phyloP scores from a whole-genome alignment of 1,284 basidiomycete genomes.

The Pulveroboletus sp. region DNA sequence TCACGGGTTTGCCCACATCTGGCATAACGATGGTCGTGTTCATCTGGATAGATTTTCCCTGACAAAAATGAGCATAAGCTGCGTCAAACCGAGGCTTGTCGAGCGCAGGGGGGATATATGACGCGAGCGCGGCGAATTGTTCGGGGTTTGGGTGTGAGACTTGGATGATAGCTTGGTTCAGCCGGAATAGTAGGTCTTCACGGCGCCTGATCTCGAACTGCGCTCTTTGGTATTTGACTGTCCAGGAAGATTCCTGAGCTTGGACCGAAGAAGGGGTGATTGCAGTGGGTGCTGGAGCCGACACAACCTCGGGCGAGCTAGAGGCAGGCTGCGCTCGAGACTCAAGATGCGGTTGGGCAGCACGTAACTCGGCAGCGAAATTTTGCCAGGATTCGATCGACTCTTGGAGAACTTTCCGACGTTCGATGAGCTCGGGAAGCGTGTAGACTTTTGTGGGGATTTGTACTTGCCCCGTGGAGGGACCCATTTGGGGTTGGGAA shows the following conservation, averaged over 20 bases:
- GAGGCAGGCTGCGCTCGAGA: conserved; percentile 1
- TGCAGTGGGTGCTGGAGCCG: neutral
- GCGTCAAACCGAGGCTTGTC: conserved; percentile 34
- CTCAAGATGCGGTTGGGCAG: conserved; percentile 21
- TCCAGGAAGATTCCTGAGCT: conserved; percentile 27
- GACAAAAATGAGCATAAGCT: conserved; percentile 35
- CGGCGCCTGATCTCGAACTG: conserved; percentile 38
- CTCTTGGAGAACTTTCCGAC: conserved; percentile 30
- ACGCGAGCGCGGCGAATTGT: conserved; percentile 31
- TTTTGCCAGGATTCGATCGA: conserved; percentile 32
- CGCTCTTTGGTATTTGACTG: conserved; percentile 26
- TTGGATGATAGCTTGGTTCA: conserved; percentile 34
- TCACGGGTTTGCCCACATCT: conserved; percentile 29
- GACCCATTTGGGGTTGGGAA: conserved; percentile 34
- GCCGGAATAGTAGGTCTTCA: conserved; percentile 31
- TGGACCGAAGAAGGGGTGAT: conserved; percentile 3
- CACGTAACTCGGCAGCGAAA: conserved; percentile 24
- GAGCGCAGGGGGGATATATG: conserved; percentile 34
- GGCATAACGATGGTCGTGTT: conserved; percentile 36
- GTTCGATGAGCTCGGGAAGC: conserved; percentile 32
- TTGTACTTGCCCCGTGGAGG: conserved; percentile 20
- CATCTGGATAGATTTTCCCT: conserved; percentile 30
- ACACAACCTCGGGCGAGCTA: neutral
- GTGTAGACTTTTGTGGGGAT: conserved; percentile 27
- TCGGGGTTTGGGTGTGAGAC: conserved; percentile 27